phyloP scores from a whole-genome alignment of 495 filamentous ascomycete species.

The Durotheca rogersii region DNA sequence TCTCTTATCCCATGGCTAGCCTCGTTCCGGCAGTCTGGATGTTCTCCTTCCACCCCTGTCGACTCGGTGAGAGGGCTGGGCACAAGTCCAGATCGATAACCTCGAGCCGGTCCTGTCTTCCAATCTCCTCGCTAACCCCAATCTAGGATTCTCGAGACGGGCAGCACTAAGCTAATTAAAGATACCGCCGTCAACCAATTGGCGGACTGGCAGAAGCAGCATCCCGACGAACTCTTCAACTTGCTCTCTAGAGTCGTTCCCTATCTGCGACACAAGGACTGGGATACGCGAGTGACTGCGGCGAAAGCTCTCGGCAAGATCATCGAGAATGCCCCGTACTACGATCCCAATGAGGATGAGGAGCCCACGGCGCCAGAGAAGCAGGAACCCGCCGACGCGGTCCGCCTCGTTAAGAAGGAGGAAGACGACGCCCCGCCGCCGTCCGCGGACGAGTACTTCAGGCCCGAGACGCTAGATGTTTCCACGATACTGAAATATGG shows the following conservation, averaged over 20 bases:
- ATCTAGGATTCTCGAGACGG: slow-evolving; percentile 85
- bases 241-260: slow-evolving; percentile 93
- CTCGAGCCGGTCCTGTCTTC: too few species aligned
- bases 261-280: slow-evolving; percentile 86
- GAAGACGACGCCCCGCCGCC: slow-evolving; percentile 44
- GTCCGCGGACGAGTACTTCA: slow-evolving; percentile 59
- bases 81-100: too few species aligned
- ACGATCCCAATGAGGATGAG: slow-evolving; percentile 77
- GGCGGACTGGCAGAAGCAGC: slow-evolving; percentile 94
- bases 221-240: slow-evolving; percentile 96
- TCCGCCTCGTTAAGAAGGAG: slow-evolving; percentile 52
- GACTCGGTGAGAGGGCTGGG: too few species aligned
- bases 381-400: slow-evolving; percentile 44
- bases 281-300: slow-evolving; percentile 90
- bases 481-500: slow-evolving; percentile 76
- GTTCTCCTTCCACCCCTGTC: too few species aligned
- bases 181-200: slow-evolving; percentile 96
- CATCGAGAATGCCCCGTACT: slow-evolving; percentile 80
- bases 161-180: slow-evolving; percentile 89
- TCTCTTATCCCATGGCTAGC: slow-evolving; percentile 12
- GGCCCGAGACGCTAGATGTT: slow-evolving; percentile 74
- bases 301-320: slow-evolving; percentile 93
- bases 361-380: slow-evolving; percentile 47
- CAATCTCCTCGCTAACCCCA: slow-evolving; percentile 30
- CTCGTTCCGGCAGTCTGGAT: not conserved